Conservation (phyloP, 768 basidiomycete genomes). For the Kwoniella dejecticola region DNA sequence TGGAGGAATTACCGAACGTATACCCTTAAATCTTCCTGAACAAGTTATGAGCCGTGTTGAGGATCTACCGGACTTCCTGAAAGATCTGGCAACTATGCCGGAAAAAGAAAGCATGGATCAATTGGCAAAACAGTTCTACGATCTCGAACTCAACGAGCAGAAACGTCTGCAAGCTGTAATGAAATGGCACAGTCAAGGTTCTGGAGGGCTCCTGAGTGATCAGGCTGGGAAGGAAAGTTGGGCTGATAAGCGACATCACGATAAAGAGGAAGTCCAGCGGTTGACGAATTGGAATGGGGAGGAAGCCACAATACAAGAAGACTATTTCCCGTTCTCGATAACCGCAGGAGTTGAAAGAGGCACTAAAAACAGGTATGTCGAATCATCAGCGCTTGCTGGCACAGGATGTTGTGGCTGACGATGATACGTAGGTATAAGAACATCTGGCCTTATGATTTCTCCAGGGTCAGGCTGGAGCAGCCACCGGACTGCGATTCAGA, state of each 20-base stretch:
- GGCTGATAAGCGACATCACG: conserved; percentile 30
- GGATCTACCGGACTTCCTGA: conserved; percentile 78
- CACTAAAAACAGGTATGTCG: conserved; percentile 77
- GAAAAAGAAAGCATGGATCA: conserved; percentile 70
- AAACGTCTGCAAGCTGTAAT: conserved; percentile 83
- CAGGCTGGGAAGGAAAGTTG: conserved; percentile 10
- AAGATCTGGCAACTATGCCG: conserved; percentile 65
- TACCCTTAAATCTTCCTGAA: conserved; percentile 67
- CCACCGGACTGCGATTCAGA: conserved; percentile 66
- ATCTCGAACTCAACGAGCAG: conserved; percentile 88
- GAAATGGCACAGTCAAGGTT: conserved; percentile 76
- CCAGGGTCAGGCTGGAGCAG: conserved; percentile 73
- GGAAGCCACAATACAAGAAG: conserved; percentile 22
- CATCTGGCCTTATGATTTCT: conserved; percentile 95
- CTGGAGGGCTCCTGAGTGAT: conserved; percentile 16
- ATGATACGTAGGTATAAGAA: conserved; percentile 72
- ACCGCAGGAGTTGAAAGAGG: conserved; percentile 96
- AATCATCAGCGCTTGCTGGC: not conserved
- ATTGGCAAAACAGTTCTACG: conserved; percentile 90
- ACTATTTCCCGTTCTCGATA: conserved; percentile 81
- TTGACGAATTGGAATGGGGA: conserved; percentile 28
- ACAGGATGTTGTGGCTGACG: no score
- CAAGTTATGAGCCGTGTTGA: conserved; percentile 61
- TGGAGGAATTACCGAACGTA: conserved; percentile 69
- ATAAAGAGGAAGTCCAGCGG: conserved; percentile 35